A percentile compares a stretch with the other conserved stretches of the same genome.
Evolutionary conservation across 305 asterid genomes (phyloP).

Genomic region (Nicotiana rustica): DNA sequence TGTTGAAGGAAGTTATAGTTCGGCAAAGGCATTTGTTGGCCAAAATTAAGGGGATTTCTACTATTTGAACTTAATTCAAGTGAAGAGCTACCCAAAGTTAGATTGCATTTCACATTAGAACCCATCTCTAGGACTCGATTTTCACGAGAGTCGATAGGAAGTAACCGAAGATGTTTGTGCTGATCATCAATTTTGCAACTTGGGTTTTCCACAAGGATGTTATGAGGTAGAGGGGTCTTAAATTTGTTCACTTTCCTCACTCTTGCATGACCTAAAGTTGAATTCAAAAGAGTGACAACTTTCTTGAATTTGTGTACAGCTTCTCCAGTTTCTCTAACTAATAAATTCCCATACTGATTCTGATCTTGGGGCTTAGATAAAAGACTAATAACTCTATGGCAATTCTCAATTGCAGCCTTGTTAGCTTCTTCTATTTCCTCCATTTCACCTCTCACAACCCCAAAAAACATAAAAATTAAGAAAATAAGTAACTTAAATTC

Average conservation of each 20-base stretch:
- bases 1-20: constrained; percentile 60
- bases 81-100: constrained; percentile 58
- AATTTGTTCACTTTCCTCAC: constrained; percentile 46
- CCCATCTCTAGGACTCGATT: constrained; percentile 48
- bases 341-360: constrained; percentile 52
- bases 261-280: constrained; percentile 77
- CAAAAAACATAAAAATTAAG: not conserved
- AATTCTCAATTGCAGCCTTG: constrained; percentile 75
- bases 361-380: constrained; percentile 66
- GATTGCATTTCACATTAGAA: constrained; percentile 50
- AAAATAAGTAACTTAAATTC: not conserved
- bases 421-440: constrained; percentile 86
- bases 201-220: constrained; percentile 47
- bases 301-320: constrained; percentile 78
- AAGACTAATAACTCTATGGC: constrained; percentile 73
- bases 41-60: constrained; percentile 48
- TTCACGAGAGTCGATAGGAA: constrained; percentile 41
- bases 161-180: constrained; percentile 41
- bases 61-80: constrained; percentile 62
- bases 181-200: constrained; percentile 38
- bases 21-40: constrained; percentile 49
- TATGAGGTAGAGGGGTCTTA: constrained; percentile 48
- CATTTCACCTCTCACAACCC: constrained; percentile 49
- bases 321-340: constrained; percentile 72
- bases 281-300: constrained; percentile 74